Percentiles rank a stretch among this genome's conserved stretches.
Conservation (phyloP, 192 early-diverging fungal genomes). For the Backusella tarrabulga region DNA sequence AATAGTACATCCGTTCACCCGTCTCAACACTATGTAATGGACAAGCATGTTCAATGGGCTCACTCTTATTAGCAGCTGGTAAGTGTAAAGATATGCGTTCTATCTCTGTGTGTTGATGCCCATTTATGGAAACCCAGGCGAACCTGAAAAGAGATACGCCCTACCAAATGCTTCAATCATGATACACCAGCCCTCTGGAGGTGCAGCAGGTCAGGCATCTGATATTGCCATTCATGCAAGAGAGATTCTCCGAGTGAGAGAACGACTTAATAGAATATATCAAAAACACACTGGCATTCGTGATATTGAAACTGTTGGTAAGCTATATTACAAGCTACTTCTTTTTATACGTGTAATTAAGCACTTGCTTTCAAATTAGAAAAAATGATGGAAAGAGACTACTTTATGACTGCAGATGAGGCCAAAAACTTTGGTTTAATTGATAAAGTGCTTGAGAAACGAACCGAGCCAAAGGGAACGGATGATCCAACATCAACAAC, state of each 20-base stretch:
- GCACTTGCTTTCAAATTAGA: slow-evolving; percentile 46
- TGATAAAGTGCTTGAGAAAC: slow-evolving; percentile 83
- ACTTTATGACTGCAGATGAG: slow-evolving; percentile 90
- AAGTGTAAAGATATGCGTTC: not conserved
- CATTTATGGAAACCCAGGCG: slow-evolving; percentile 41
- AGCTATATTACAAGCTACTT: not conserved
- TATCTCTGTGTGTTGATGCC: not conserved
- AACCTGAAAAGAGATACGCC: slow-evolving; percentile 81
- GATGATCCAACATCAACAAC: not conserved
- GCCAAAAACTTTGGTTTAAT: slow-evolving; percentile 91
- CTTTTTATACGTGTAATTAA: too few species aligned
- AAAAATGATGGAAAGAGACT: slow-evolving; percentile 89
- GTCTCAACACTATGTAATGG: slow-evolving; percentile 95
- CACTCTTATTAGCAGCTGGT: slow-evolving; percentile 86
- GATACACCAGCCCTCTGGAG: slow-evolving; percentile 98
- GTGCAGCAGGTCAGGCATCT: slow-evolving; percentile 89
- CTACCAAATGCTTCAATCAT: slow-evolving; percentile 92
- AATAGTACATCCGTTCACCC: slow-evolving; percentile 89
- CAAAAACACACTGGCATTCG: slow-evolving; percentile 81
- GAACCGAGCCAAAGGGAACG: slow-evolving; percentile 26
- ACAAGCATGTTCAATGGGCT: slow-evolving; percentile 98
- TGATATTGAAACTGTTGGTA: slow-evolving; percentile 78
- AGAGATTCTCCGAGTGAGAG: slow-evolving; percentile 87
- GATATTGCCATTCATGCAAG: slow-evolving; percentile 98
- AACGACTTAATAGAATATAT: slow-evolving; percentile 84